Evolutionary conservation across 192 early-diverging fungal genomes (phyloP).

Genomic region (Neocallimastix lanati): DNA sequence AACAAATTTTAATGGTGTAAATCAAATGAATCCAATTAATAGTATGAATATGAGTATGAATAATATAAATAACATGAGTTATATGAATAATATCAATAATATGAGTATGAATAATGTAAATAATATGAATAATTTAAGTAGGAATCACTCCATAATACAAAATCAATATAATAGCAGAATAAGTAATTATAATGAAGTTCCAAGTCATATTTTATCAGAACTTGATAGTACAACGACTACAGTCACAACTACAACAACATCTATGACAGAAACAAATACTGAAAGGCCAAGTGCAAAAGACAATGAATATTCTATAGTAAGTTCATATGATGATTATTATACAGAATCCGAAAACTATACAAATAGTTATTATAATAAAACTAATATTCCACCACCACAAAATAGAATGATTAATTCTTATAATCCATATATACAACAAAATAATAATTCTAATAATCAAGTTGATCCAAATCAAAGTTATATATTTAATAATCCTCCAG

Average conservation of each 20-base stretch:
- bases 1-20: not conserved
- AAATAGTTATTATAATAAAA: not conserved
- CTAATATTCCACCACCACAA: not conserved
- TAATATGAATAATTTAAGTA: not conserved
- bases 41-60: not conserved
- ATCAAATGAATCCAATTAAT: not conserved
- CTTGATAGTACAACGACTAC: not conserved
- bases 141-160: not conserved
- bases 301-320: not conserved
- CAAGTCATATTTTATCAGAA: not conserved
- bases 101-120: not conserved
- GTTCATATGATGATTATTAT: not conserved
- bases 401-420: not conserved
- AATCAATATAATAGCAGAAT: not conserved
- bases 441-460: not conserved
- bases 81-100: not conserved
- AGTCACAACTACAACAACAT: not conserved
- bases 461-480: not conserved
- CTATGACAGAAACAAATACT: not conserved
- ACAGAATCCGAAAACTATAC: not conserved
- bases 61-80: not conserved
- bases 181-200: not conserved
- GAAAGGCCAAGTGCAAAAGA: not conserved
- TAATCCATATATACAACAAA: not conserved
- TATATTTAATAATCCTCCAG: not conserved